phyloP scores from a whole-genome alignment of 257 asterid genomes.

The Orobanche coerulescens region DNA sequence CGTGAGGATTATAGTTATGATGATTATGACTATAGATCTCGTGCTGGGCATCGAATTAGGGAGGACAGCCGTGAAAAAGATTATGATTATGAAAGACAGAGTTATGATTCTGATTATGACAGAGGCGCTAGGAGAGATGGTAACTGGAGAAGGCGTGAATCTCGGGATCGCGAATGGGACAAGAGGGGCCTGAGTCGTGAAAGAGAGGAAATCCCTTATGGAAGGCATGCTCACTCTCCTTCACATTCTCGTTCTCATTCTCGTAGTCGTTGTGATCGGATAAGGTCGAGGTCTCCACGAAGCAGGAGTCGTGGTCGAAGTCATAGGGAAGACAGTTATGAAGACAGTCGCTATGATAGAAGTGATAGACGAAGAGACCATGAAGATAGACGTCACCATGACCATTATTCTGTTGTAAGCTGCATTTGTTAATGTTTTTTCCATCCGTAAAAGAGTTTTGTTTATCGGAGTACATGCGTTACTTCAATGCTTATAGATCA shows the following conservation, averaged over 20 bases:
- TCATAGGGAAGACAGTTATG: constrained; percentile 82
- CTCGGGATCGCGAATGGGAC: constrained; percentile 82
- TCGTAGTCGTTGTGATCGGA: constrained; percentile 66
- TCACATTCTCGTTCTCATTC: constrained; percentile 62
- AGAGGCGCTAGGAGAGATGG: constrained; percentile 73
- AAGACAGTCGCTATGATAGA: constrained; percentile 62
- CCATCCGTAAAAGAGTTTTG: no score
- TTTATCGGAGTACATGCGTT: no score
- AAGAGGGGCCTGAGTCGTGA: constrained; percentile 71
- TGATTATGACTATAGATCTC: constrained; percentile 76
- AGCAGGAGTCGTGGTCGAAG: constrained; percentile 73
- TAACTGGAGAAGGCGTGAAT: constrained; percentile 69
- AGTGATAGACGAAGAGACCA: constrained; percentile 74
- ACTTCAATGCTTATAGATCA: no score
- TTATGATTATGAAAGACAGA: constrained; percentile 64
- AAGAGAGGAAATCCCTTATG: constrained; percentile 67
- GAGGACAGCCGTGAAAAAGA: constrained; percentile 83
- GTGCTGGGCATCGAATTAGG: constrained; percentile 52
- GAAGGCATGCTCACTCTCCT: constrained; percentile 59
- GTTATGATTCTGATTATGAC: constrained; percentile 94
- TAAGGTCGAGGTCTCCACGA: constrained; percentile 88
- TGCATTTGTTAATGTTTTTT: neutral
- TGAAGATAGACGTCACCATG: constrained; percentile 63
- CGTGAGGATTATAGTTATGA: constrained; percentile 74
- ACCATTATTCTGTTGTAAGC: constrained; percentile 61